Evolutionary conservation across 495 filamentous ascomycete species (phyloP), one percentile per base, ranked within the genome.

Genomic region (Glonium stellatum): DNA sequence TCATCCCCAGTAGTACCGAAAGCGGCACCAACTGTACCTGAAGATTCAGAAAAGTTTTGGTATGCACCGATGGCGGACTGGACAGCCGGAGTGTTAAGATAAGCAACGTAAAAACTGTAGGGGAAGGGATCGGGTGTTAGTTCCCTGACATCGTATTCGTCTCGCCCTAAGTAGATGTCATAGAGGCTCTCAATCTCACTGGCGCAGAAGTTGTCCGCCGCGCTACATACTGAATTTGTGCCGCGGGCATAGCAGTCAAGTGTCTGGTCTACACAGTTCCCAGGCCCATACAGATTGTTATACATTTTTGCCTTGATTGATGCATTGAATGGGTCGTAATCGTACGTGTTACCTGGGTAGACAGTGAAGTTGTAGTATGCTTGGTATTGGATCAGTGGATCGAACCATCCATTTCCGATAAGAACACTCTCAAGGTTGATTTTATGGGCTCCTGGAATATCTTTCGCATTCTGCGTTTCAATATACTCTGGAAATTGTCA

Each of bases 361-460:
- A 79, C 74, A 53, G 82, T 80, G 70, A 77, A 86, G 70, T 85
- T 85, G 71, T 85, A 85, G 66, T 83, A 85, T 0, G 82, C 81
- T 62, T 80, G 76, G 57, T 84, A 86, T 60, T 84, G 82, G 15
- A 84, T 69, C 13, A 81, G 59, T 0, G 83, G 82, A 63, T 84
- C 80, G 61, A 76, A 85, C 80, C 80, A 81, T 27, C 79, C 80
- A 53, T 81, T 82, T 47, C 77, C 74, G 37, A 87, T 85, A 56
- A 82, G 62, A 5, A 87, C 76, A 9, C 78, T 78, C 63, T 81
- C 72, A 19, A 86, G 73, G 4, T 79, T 59, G 58, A 85, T 84
- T 27, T 76, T 64, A 48, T 76, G 75, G 5, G 79, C 71, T 0
- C 76, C 75, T 3, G 75, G 69, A 21, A 77, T 55, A 19, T 77